phyloP scores from a whole-genome alignment of 352 stramenopile species.

The Phytophthora lateralis region DNA sequence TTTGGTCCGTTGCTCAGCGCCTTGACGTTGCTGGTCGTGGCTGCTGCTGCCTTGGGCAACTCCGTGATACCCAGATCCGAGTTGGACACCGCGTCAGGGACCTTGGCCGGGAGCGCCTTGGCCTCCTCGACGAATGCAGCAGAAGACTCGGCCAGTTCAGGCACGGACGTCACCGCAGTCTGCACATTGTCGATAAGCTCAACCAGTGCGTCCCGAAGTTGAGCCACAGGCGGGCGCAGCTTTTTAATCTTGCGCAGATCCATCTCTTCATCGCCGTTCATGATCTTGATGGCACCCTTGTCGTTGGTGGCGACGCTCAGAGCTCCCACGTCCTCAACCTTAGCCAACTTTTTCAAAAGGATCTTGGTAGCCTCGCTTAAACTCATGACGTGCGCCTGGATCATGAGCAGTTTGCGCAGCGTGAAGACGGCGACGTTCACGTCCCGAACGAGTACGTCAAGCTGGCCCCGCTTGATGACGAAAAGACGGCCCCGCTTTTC shows the following conservation, averaged over 20 bases:
- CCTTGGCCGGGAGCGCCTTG: constrained; percentile 48
- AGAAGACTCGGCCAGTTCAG: constrained; percentile 48
- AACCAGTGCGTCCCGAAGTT: constrained; percentile 55
- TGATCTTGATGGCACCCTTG: constrained; percentile 47
- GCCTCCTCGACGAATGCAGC: constrained; percentile 44
- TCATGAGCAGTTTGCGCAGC: constrained; percentile 48
- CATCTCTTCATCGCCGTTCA: constrained; percentile 50
- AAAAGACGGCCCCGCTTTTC: constrained; percentile 46
- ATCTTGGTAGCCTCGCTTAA: constrained; percentile 43
- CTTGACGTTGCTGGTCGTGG: constrained; percentile 52
- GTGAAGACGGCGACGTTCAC: constrained; percentile 31
- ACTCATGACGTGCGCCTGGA: constrained; percentile 40
- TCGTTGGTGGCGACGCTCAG: constrained; percentile 48
- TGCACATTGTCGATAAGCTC: constrained; percentile 61
- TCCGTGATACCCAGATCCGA: constrained; percentile 48
- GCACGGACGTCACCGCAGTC: constrained; percentile 50
- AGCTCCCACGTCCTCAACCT: constrained; percentile 44
- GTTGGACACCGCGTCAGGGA: constrained; percentile 46
- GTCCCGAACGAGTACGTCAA: constrained; percentile 28
- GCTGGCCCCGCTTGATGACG: constrained; percentile 23
- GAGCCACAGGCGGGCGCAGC: constrained; percentile 40
- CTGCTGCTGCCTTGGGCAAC: constrained; percentile 44
- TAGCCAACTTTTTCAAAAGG: constrained; percentile 50
- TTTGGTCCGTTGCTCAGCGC: constrained; percentile 52
- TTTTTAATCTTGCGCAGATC: constrained; percentile 55